Evolutionary conservation across 208 protist species (phyloP), one percentile per base, ranked within the genome.

Genomic region (Trypanosoma conorhini): DNA sequence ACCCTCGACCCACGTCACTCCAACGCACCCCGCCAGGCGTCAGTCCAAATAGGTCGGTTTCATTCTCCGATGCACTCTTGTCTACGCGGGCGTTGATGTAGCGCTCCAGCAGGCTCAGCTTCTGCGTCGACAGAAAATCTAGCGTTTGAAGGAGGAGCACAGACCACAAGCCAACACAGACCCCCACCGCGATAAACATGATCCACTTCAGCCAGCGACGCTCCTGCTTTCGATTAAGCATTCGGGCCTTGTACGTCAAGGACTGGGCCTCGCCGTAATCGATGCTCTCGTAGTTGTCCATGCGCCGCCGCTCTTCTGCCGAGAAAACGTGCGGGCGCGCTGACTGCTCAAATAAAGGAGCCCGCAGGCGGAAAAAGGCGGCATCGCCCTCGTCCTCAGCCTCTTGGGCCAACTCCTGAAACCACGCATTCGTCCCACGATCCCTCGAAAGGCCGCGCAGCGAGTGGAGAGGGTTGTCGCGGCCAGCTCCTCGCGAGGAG

Each of bases 221-320:
- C 54, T 76, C 70, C 46, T 50, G 62, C 57, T 75, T 68, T 30
- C 62, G 60, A 26, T 70, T 50, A 30, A 65, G 51, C 26, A 78
- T 64, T 38, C 77, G 66, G 17, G 80, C 67, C 35, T 80, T 76
- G 72, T 89, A 84, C 22, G 85, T 62, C 31, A 83, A 66, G 1
- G 76, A 86, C 57, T 91, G 82, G 0, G 80, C 71, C 75, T 80
- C 82, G 26, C 73, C 80, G 73, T 92, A 94, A 77, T 94, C 88
- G 60, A 94, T 83, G 71, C 82, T 82, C 74, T 94, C 88, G 70
- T 88, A 92, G n/a, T 79, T 72, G 52, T 86, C 84, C 88, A 94
- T 94, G n/a, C 82, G 72, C 9, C 72, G 70, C 28, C 83, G 72
- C 74, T 94, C 86, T 31, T 86, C 80, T 15, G 75, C 66, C 0